Evolutionary conservation across 805 yeast genomes (phyloP), one percentile per base, ranked within the genome.

Genomic region (Wickerhamomyces silvicola): DNA sequence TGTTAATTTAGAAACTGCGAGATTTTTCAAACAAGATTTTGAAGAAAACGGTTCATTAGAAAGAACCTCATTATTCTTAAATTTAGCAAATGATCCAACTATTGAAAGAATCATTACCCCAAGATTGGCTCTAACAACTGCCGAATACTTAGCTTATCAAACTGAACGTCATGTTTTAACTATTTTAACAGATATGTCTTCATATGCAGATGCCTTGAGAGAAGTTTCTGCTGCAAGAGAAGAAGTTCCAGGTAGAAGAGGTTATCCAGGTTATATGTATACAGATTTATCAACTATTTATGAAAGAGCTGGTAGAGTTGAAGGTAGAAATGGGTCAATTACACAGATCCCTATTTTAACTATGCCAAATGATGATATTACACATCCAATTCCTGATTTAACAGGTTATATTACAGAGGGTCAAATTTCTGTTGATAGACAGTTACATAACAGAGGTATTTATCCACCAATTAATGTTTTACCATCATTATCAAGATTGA

Each of bases 191-290:
- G 99, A 92, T 69, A 92, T 92, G 99, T 86, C 97, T 18, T 92
- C 98, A n/a, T 92, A 92, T 60, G 99, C 99, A 24, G 99, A 92
- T 62, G 99, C 99, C 24, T 71, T 92, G 58, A 88, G 99, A 80
- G 99, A 92, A 70, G 98, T 92, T 31, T 87, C 97, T 43, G 98
- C 99, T 41, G 99, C 99, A 30, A 87, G 99, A 74, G 99, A 92
- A 68, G 98, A 94, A 69, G 98, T 92, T 28, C 98, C 98, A 59
- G 99, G 99, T 74, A 87, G 99, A 77, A 87, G 99, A 80, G 99
- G 99, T 73, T 92, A 92, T 66, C 99, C 99, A 45, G 99, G 99
- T 83, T 92, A 92, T 65, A 92, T 92, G 99, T 92, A 92, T 70
- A 92, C 99, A 29, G 99, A 92, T 81, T 85, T 92, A 72, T 85